Percentiles rank a stretch among this genome's conserved stretches.
Evolutionary conservation across 345 rosid genomes (phyloP).

Genomic region (Anastatica hierochuntica): DNA sequence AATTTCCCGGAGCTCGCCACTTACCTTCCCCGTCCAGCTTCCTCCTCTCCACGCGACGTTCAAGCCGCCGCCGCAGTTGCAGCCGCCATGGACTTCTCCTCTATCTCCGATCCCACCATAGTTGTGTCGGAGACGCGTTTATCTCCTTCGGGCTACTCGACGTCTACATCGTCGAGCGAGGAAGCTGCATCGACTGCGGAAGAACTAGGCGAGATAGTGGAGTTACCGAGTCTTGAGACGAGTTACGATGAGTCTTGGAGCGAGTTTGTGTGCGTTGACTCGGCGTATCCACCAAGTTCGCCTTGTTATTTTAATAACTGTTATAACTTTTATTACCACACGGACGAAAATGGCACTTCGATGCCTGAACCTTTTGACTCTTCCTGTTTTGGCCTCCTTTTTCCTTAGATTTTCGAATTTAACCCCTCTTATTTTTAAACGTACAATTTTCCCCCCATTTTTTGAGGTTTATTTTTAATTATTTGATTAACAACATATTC

Average conservation of each 20-base stretch:
- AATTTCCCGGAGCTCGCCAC: conserved; percentile 77
- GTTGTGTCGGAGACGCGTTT: too few species aligned
- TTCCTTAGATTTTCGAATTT: conserved; percentile 2
- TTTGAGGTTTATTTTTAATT: neutral
- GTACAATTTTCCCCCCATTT: neutral
- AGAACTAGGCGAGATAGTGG: conserved; percentile 71
- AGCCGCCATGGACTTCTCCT: conserved; percentile 54
- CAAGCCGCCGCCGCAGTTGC: conserved; percentile 87
- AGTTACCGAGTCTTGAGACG: conserved; percentile 65
- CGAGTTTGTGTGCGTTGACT: conserved; percentile 56
- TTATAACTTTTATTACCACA: conserved; percentile 24
- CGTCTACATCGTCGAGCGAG: conserved; percentile 16
- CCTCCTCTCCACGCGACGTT: conserved; percentile 70
- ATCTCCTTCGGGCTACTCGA: conserved; percentile 5
- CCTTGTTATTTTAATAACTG: conserved; percentile 31
- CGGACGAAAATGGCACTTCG: conserved; percentile 26
- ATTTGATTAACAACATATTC: too few species aligned
- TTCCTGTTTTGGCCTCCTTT: conserved; percentile 23
- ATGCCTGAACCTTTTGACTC: conserved; percentile 25
- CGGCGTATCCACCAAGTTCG: too few species aligned
- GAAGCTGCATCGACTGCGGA: conserved; percentile 41
- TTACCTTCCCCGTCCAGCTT: conserved; percentile 68
- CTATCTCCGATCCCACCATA: conserved; percentile 5
- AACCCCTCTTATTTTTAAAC: neutral
- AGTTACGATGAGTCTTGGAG: conserved; percentile 36